Base-by-base conservation (phyloP, 305 asterid species). In the Rubia tinctorum region DNA sequence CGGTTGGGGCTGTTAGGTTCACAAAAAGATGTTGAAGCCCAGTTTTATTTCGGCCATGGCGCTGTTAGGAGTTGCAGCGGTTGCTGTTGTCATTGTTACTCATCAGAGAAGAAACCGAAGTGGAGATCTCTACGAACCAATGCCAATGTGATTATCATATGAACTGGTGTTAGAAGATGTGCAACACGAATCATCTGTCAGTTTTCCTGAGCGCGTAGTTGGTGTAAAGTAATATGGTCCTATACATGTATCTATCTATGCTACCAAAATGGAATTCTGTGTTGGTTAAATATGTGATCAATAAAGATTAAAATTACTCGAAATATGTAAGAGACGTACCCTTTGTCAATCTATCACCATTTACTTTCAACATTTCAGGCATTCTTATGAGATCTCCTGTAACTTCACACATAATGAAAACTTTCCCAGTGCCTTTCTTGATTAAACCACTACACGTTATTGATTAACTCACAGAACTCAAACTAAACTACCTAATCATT, bases 61-160 rank as follows among this genome's bases (percentile, higher is more conserved):
- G 1, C 27, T 72, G 39, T 13, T 77, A 5, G 81, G 80, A 64
- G 70, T 77, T 43, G 73, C 59, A 45, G 75, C 44, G 8, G 59
- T 77, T 34, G 56, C 71, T 56, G 66, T 20, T 17, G 55, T 53
- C 8, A 44, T 37, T 45, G 64, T 58, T 27, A 43, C 66, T 20
- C n/a, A 51, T 34, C 80, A 66, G 64, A 72, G 70, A 45, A 42
- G 58, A 34, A 72, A 72, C 73, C 73, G 18, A 18, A 53, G 60
- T n/a, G 66, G 73, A 67, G 77, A 72, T 66, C 68, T 15, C 42
- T 72, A 77, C 6, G 74, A 77, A 49, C 71, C 70, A 58, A 77
- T 77, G 25, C 22, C 58, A 17, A 39, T 43, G 30, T 34, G 39
- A 34, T 34, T 34, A 34, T 34, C 39, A 3, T 34, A 34, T 76